Conservation (phyloP, 306 rosid genomes). For the Corylus avellana region DNA sequence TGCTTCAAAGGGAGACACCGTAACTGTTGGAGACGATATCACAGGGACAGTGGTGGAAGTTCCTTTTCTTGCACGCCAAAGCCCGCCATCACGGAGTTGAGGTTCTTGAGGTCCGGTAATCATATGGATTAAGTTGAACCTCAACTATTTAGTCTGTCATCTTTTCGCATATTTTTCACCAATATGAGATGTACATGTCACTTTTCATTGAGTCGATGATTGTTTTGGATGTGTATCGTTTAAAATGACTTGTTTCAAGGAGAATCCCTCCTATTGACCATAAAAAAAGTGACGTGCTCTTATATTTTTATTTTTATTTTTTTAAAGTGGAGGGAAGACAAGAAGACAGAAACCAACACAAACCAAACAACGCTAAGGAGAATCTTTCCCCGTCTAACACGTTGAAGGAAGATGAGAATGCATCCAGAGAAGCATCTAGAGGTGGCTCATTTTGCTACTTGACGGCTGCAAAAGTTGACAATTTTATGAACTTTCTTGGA, state of each 20-base stretch:
- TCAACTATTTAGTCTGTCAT: background rate
- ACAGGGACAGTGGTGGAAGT: slow-evolving; percentile 67
- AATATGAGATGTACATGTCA: slow-evolving; percentile 15
- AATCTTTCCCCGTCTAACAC: too few relatives aligned
- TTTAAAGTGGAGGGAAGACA: too few relatives aligned
- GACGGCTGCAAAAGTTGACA: too few relatives aligned
- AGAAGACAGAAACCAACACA: too few relatives aligned
- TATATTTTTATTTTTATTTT: too few relatives aligned
- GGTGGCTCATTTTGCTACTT: too few relatives aligned
- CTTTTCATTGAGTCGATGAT: background rate
- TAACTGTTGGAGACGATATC: slow-evolving; percentile 61
- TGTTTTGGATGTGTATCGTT: background rate
- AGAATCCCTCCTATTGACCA: background rate
- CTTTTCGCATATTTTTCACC: background rate
- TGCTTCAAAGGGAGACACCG: slow-evolving; percentile 65
- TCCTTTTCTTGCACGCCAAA: slow-evolving; percentile 76
- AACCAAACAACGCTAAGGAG: too few relatives aligned
- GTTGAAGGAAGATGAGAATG: too few relatives aligned
- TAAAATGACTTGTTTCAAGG: background rate
- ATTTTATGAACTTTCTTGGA: too few relatives aligned
- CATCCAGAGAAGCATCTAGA: too few relatives aligned
- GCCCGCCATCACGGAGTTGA: slow-evolving; percentile 44
- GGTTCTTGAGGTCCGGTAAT: slow-evolving; percentile 29
- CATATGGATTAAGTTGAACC: background rate
- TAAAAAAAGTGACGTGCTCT: too few relatives aligned